Conservation (phyloP, 2,329 filamentous ascomycete genomes). For the Ophiostoma angusticollis region DNA sequence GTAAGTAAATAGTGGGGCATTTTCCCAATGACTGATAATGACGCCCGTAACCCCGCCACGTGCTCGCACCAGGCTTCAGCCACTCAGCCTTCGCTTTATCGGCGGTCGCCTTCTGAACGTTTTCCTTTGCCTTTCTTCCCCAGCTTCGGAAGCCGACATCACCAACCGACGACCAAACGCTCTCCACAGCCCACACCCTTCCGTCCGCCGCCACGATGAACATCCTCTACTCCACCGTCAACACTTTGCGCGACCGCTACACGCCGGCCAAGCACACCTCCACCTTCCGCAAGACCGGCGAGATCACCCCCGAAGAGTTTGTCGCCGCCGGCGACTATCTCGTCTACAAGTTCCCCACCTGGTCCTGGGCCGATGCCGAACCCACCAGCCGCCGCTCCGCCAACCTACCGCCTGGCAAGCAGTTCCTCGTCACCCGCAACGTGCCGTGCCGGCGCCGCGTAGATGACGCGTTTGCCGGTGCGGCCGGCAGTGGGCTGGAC, state of each 20-base stretch:
- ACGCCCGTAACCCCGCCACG: too few relatives aligned
- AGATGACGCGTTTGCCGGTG: slow-evolving; percentile 84
- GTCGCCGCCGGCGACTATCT: slow-evolving; percentile 91
- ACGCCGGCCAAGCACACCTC: slow-evolving; percentile 81
- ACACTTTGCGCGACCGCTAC: slow-evolving; percentile 82
- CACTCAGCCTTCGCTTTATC: too few relatives aligned
- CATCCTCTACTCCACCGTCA: slow-evolving; percentile 74
- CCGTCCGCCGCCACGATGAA: slow-evolving; percentile 48
- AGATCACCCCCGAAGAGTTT: slow-evolving; percentile 97
- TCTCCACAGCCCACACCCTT: background rate
- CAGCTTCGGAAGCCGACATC: too few relatives aligned
- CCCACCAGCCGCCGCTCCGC: slow-evolving; percentile 63
- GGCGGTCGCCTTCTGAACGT: too few relatives aligned
- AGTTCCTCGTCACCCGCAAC: slow-evolving; percentile 88
- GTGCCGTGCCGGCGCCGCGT: slow-evolving; percentile 87
- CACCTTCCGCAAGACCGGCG: slow-evolving; percentile 83
- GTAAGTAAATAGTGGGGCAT: too few relatives aligned
- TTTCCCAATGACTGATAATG: too few relatives aligned
- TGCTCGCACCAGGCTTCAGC: too few relatives aligned
- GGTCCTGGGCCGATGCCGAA: slow-evolving; percentile 89
- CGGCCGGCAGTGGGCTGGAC: slow-evolving; percentile 74
- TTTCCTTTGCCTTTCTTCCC: background rate
- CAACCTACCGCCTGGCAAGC: slow-evolving; percentile 79
- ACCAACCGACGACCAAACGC: too few relatives aligned
- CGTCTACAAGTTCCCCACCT: slow-evolving; percentile 97